Conservation (phyloP, 2,329 filamentous ascomycete genomes). For the Falciphora oryzae region DNA sequence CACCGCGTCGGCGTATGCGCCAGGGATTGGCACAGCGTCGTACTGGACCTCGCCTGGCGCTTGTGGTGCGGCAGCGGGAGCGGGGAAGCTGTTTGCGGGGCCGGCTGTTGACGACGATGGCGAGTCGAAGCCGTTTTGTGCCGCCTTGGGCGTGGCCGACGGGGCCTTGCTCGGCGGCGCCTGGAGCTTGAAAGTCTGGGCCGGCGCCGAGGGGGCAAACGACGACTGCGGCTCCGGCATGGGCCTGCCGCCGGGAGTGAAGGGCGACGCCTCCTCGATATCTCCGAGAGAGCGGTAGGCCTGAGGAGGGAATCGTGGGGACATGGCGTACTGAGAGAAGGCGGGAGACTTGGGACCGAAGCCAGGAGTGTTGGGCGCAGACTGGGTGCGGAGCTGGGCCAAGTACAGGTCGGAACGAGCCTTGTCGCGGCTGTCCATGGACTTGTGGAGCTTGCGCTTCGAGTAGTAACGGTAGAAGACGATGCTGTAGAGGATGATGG, state of each 20-base stretch:
- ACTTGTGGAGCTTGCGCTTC: conserved; percentile 91
- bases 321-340: conserved; percentile 48
- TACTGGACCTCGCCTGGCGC: conserved; percentile 80
- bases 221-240: conserved; percentile 59
- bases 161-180: conserved; percentile 75
- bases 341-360: conserved; percentile 65
- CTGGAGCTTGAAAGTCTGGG: conserved; percentile 66
- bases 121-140: conserved; percentile 32
- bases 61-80: conserved; percentile 60
- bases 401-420: conserved; percentile 94
- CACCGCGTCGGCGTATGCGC: conserved; percentile 62
- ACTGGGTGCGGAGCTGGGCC: conserved; percentile 75
- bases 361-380: conserved; percentile 89
- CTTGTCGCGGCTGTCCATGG: conserved; percentile 92
- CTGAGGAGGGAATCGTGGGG: conserved; percentile 55
- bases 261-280: conserved; percentile 35
- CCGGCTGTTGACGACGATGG: conserved; percentile 25
- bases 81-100: conserved; percentile 27
- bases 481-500: conserved; percentile 86
- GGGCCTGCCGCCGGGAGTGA: conserved; percentile 46
- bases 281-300: conserved; percentile 40
- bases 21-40: conserved; percentile 81
- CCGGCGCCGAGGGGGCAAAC: conserved; percentile 40
- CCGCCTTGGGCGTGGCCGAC: conserved; percentile 63
- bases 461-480: conserved; percentile 98